Percentiles rank a stretch among this genome's conserved stretches.
Conservation (phyloP, 2,329 filamentous ascomycete species). For the Talaromyces funiculosus region DNA sequence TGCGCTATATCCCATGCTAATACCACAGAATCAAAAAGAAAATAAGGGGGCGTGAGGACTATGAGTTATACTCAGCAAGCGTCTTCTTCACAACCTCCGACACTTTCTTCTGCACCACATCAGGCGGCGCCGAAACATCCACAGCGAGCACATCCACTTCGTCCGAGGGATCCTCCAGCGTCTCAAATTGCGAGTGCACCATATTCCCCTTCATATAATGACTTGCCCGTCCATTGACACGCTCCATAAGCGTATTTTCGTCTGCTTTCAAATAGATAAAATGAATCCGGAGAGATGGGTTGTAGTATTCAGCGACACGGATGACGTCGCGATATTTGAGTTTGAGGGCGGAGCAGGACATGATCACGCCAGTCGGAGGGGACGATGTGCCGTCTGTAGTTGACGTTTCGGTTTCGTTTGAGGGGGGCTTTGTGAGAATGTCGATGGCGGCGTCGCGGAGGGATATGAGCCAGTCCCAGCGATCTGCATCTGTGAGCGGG, state of each 20-base stretch:
- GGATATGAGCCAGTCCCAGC: slow-evolving; percentile 92
- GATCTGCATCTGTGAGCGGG: slow-evolving; percentile 84
- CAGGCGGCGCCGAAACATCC: slow-evolving; percentile 53
- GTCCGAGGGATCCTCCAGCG: slow-evolving; percentile 80
- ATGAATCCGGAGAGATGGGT: slow-evolving; percentile 69
- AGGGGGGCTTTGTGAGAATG: slow-evolving; percentile 32
- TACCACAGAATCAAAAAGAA: not conserved
- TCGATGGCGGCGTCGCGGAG: slow-evolving; percentile 61
- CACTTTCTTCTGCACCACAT: slow-evolving; percentile 55
- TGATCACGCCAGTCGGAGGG: slow-evolving; percentile 69
- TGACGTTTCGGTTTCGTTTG: not conserved
- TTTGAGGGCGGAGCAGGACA: slow-evolving; percentile 94
- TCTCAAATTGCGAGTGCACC: slow-evolving; percentile 87
- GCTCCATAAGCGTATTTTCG: slow-evolving; percentile 67
- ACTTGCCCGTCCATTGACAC: slow-evolving; percentile 67
- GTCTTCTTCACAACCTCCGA: slow-evolving; percentile 53
- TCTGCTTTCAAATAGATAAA: slow-evolving; percentile 85
- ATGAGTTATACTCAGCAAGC: slow-evolving; percentile 42
- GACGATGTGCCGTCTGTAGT: slow-evolving; percentile 24
- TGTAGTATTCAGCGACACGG: slow-evolving; percentile 70
- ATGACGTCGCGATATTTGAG: slow-evolving; percentile 95
- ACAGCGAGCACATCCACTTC: slow-evolving; percentile 64
- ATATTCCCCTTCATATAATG: slow-evolving; percentile 97
- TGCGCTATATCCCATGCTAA: not conserved
- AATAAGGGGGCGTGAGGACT: not conserved